Evolutionary conservation across 73 alveolate genomes (phyloP).

Genomic region (Paraurostyla sp.): DNA sequence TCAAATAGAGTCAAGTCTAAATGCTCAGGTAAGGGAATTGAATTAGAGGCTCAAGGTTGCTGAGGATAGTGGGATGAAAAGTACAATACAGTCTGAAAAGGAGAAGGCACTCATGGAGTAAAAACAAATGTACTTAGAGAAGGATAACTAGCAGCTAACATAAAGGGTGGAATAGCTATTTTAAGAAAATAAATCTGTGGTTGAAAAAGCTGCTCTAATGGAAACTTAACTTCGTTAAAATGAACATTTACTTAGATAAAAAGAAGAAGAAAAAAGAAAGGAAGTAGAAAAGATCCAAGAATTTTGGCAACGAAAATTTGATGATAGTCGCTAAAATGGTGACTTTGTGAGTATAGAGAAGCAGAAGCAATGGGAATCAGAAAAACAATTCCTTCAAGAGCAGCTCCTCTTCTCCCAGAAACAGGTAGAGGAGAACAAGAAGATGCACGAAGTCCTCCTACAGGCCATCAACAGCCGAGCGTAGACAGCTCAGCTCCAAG

Average conservation of each 20-base stretch:
- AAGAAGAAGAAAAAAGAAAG: slow-evolving; percentile 41
- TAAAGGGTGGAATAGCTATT: slow-evolving; percentile 22
- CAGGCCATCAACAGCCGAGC: slow-evolving; percentile 37
- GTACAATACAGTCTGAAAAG: neutral
- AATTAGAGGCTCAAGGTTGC: neutral
- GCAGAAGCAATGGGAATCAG: slow-evolving; percentile 59
- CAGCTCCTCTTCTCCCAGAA: slow-evolving; percentile 37
- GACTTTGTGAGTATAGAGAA: neutral
- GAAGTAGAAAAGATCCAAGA: slow-evolving; percentile 30
- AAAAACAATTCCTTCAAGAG: slow-evolving; percentile 40
- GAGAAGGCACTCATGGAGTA: slow-evolving; percentile 41
- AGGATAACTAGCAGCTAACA: neutral
- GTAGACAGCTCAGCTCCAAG: too few species aligned
- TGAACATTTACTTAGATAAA: neutral
- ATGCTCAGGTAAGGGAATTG: neutral
- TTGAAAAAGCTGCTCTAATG: neutral
- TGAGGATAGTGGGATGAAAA: slow-evolving; percentile 15
- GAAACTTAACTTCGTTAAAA: neutral
- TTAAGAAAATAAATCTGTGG: slow-evolving; percentile 13
- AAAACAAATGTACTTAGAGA: neutral
- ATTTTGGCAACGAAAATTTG: slow-evolving; percentile 17
- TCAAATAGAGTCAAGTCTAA: neutral
- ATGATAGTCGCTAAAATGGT: neutral
- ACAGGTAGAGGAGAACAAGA: slow-evolving; percentile 58
- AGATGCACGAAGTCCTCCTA: slow-evolving; percentile 53